Evolutionary conservation across 208 protist species (phyloP).

Genomic region (Trypanosomatidae sp.): DNA sequence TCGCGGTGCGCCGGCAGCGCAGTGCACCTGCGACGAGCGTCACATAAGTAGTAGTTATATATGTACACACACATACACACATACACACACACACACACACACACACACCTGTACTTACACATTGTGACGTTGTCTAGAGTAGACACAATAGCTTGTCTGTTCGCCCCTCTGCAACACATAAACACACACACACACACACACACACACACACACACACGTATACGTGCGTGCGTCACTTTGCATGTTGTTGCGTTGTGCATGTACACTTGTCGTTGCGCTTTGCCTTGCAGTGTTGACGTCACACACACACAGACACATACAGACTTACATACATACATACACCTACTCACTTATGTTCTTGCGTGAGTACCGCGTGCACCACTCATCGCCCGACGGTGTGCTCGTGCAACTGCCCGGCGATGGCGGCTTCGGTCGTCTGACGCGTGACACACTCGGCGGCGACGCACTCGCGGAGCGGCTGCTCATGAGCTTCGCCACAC

Average conservation of each 20-base stretch:
- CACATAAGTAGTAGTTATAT: neutral
- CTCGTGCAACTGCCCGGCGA: conserved; percentile 63
- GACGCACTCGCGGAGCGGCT: conserved; percentile 55
- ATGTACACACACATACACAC: neutral
- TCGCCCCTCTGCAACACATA: too few relatives aligned
- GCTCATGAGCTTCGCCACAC: conserved; percentile 36
- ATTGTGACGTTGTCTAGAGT: too few relatives aligned
- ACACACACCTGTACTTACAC: conserved; percentile 2
- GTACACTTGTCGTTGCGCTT: neutral
- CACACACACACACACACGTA: too few relatives aligned
- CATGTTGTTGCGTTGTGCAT: too few relatives aligned
- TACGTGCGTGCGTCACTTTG: too few relatives aligned
- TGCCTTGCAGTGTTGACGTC: neutral
- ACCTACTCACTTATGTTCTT: conserved; percentile 12
- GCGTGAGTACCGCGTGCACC: conserved; percentile 68
- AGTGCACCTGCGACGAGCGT: too few relatives aligned
- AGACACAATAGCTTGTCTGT: too few relatives aligned
- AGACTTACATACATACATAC: neutral
- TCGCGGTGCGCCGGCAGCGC: too few relatives aligned
- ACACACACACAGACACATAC: neutral
- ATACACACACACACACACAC: conserved; percentile 1
- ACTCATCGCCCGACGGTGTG: conserved; percentile 46
- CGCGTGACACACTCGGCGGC: conserved; percentile 43
- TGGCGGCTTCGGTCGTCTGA: conserved; percentile 68
- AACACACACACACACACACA: too few relatives aligned